Conservation (phyloP, 2,329 filamentous ascomycete genomes). For the Venturia pyrina region DNA sequence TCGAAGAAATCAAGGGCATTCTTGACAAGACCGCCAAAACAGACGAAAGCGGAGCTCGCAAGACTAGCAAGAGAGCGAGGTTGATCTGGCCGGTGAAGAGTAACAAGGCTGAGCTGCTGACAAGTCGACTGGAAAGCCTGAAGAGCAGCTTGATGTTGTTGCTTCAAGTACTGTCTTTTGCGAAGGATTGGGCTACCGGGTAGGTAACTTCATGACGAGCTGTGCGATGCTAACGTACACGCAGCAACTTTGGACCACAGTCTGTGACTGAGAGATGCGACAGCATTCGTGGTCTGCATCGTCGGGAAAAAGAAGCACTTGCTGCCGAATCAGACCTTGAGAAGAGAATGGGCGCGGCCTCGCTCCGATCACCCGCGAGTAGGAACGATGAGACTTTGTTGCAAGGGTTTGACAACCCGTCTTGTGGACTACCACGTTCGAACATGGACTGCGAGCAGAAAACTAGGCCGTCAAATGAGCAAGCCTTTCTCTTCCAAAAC, state of each 20-base stretch:
- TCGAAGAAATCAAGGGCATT: not conserved
- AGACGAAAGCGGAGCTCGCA: not conserved
- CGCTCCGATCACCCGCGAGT: not conserved
- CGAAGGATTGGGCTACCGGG: not conserved
- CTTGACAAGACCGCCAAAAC: not conserved
- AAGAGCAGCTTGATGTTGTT: slow-evolving; percentile 20
- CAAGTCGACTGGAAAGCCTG: slow-evolving; percentile 20
- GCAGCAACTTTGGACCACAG: not conserved
- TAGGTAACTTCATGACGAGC: not conserved
- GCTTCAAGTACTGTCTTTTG: not conserved
- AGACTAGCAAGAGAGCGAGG: slow-evolving; percentile 15
- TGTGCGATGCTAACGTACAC: not conserved
- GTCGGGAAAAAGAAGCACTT: not conserved
- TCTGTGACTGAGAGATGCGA: not conserved
- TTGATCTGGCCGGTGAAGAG: slow-evolving; percentile 21
- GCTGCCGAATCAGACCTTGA: not conserved
- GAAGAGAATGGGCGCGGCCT: not conserved
- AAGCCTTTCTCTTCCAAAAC: not conserved
- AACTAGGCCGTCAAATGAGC: not conserved
- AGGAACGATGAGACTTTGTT: not conserved
- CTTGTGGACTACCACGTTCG: not conserved
- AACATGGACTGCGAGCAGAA: not conserved
- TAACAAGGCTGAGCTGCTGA: slow-evolving; percentile 19
- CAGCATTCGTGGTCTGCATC: not conserved
- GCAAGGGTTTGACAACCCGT: not conserved